Percentiles rank a stretch among this genome's conserved stretches.
These are phyloP conservation scores for Didymella lethalis DNA, from an alignment of 2,329 filamentous ascomycete genomes.

Conservation along the genomic window DNA sequence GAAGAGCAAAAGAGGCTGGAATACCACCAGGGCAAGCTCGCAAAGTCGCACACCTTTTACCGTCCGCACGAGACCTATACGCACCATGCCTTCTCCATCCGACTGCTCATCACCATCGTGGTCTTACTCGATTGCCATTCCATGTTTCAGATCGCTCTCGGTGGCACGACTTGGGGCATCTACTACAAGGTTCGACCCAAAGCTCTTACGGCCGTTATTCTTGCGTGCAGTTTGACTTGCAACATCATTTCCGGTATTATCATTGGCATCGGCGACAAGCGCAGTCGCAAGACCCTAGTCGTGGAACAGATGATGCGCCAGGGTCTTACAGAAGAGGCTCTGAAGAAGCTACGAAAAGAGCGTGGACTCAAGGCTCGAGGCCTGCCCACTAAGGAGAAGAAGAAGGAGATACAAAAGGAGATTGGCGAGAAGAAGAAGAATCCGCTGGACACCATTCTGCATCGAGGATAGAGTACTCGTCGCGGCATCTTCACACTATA, in stretches of 20 bases:
- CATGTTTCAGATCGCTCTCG: conserved; percentile 79
- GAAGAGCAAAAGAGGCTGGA: conserved; percentile 73
- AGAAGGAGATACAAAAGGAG: conserved; percentile 31
- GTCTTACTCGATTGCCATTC: conserved; percentile 81
- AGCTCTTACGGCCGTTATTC: conserved; percentile 81
- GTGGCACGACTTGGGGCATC: conserved; percentile 80
- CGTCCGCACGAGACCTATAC: conserved; percentile 88
- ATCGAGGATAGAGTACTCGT: conserved; percentile 29
- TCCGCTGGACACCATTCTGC: conserved; percentile 37
- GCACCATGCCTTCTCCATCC: conserved; percentile 79
- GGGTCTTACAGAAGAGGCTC: conserved; percentile 72
- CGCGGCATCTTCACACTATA: conserved; percentile 2
- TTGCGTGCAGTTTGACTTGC: conserved; percentile 77
- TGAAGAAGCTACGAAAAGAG: conserved; percentile 62
- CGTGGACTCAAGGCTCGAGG: conserved; percentile 43
- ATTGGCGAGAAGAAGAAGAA: conserved; percentile 36
- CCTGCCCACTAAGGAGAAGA: conserved; percentile 36
- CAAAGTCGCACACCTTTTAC: conserved; percentile 86
- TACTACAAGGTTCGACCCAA: conserved; percentile 73
- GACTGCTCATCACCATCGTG: conserved; percentile 76
- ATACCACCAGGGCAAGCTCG: conserved; percentile 80
- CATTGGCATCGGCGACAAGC: conserved; percentile 77
- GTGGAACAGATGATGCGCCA: conserved; percentile 78
- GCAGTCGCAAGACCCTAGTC: conserved; percentile 84
- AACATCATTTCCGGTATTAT: conserved; percentile 80